These are phyloP conservation scores for Triadica sebifera DNA, from an alignment of 345 rosid species.

Conservation along the genomic window DNA sequence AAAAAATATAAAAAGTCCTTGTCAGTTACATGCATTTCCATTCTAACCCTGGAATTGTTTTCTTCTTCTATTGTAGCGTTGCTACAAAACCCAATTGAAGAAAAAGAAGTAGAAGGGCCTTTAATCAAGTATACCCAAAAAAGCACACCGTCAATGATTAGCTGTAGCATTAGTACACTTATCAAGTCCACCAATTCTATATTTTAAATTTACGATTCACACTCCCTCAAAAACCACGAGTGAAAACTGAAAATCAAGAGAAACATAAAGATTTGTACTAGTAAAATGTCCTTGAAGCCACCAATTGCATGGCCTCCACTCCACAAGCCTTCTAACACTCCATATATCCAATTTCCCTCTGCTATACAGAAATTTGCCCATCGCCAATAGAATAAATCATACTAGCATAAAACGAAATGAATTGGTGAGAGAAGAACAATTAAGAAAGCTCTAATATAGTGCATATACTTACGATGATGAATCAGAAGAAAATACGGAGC, in stretches of 20 bases:
- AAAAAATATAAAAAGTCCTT: no score
- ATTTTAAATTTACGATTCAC: not conserved
- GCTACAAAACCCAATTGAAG: no score
- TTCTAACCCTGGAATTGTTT: no score
- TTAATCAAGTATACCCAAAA: no score
- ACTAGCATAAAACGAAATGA: not conserved
- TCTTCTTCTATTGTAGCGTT: no score
- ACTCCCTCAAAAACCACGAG: not conserved
- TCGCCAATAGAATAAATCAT: not conserved
- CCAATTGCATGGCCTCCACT: slow-evolving; percentile 98
- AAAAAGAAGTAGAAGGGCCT: no score
- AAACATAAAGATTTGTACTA: slow-evolving; percentile 33
- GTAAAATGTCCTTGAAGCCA: slow-evolving; percentile 71
- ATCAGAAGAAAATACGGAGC: slow-evolving; percentile 17
- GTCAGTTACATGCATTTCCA: no score
- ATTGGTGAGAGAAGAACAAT: not conserved
- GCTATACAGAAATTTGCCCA: slow-evolving; percentile 12
- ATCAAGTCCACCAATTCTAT: not conserved
- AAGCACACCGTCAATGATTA: no score
- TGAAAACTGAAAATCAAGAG: not conserved
- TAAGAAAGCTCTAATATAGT: not conserved
- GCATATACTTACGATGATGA: slow-evolving; percentile 30
- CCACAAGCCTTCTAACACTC: slow-evolving; percentile 67
- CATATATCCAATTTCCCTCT: slow-evolving; percentile 63
- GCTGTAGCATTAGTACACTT: not conserved